Evolutionary conservation across 305 asterid species (phyloP), one percentile per base, ranked within the genome.

Genomic region (Salvia sclarea): DNA sequence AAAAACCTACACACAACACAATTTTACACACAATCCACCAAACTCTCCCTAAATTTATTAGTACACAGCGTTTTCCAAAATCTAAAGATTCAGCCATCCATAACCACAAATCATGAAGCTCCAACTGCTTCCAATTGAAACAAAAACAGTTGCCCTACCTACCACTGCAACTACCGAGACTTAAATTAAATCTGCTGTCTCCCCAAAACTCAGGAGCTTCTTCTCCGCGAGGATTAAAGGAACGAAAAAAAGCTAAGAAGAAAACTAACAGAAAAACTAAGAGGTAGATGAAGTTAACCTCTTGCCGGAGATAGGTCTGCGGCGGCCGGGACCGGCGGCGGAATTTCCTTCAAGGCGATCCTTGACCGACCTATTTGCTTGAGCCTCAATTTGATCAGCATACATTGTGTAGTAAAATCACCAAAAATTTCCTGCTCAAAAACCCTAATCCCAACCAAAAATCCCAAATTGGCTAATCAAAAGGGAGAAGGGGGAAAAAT

Each of bases 341-440:
- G 83, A 53, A 79, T 64, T 82, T 24, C 88, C 93, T 81, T 87
- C 83, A 17, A 93, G 93, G 17, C 97, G 90, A 52, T 93, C 97
- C 88, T 84, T 86, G 56, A 93, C 70, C 21, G 98, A 85, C 68
- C 87, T 82, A 70, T 71, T 85, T 20, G 84, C 55, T 60, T 78
- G 88, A 57, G 90, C 83, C 76, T 90, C 97, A 72, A 82, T 84
- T 72, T 85, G 91, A 88, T 90, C 98, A 78, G 98, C 95, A 76
- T 93, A 90, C 86, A 85, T 81, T 76, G 72, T 73, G 44, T 40
- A 25, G 65, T 41, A 13, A 41, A 58, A 49, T 31, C 37, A 24
- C 35, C 35, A 41, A n/a, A 17, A 44, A 59, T 40, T 52, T 47
- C 56, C 11, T 17, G 40, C 55, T 14, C 20, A 33, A 74, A 81